Evolutionary conservation across 1,284 basidiomycete genomes (phyloP).

Genomic region (Cerioporus squamosus): DNA sequence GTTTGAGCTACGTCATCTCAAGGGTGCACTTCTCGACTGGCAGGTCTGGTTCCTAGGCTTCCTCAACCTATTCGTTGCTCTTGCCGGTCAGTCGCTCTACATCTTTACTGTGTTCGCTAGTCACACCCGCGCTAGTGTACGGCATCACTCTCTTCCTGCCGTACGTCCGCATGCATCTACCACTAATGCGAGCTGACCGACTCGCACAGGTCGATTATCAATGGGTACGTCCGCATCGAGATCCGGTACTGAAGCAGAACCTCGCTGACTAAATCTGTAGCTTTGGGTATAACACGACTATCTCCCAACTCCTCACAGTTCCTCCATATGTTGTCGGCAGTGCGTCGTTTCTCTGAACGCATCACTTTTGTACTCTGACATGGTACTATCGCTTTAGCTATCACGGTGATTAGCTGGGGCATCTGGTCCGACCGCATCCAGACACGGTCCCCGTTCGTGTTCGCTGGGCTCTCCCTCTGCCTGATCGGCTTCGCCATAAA

Average conservation of each 20-base stretch:
- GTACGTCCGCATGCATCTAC: constrained; percentile 4
- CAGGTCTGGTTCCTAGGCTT: constrained; percentile 66
- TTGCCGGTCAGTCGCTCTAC: constrained; percentile 48
- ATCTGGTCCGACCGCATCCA: constrained; percentile 60
- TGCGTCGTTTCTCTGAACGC: constrained; percentile 35
- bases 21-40: constrained; percentile 64
- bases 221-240: constrained; percentile 32
- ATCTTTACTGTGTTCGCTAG: constrained; percentile 1
- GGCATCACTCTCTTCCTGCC: constrained; percentile 27
- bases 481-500: constrained; percentile 68
- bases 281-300: constrained; percentile 57
- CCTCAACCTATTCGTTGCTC: constrained; percentile 62
- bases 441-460: constrained; percentile 62
- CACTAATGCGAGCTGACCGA: background rate
- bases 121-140: background rate
- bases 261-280: constrained; percentile 31
- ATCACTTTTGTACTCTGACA: constrained; percentile 45
- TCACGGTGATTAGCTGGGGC: constrained; percentile 48
- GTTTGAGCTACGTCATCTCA: constrained; percentile 57
- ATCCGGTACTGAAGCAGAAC: too few species aligned
- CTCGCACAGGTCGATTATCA: constrained; percentile 59
- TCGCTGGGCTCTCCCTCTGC: constrained; percentile 53
- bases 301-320: constrained; percentile 70
- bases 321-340: constrained; percentile 71
- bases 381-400: background rate